These are phyloP conservation scores for Dorcoceras hygrometricum DNA, from an alignment of 257 asterid species.

Conservation along the genomic window DNA sequence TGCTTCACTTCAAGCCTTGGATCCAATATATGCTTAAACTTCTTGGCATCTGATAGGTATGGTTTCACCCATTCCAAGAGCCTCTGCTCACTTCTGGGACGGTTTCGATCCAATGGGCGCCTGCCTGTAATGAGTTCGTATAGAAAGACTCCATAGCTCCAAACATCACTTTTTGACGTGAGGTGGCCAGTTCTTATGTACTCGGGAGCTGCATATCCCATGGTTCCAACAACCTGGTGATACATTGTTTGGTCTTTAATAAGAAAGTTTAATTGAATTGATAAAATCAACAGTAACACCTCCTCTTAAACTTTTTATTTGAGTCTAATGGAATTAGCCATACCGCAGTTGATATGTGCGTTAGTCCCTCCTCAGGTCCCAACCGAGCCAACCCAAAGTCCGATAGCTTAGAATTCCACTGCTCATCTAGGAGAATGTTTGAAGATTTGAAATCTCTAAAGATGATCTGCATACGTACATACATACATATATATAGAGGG, in stretches of 20 bases:
- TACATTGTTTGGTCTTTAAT: background rate
- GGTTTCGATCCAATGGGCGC: constrained; percentile 77
- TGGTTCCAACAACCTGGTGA: constrained; percentile 83
- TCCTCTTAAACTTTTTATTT: too few relatives aligned
- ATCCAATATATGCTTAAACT: constrained; percentile 74
- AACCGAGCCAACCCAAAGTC: constrained; percentile 73
- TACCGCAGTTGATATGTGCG: constrained; percentile 72
- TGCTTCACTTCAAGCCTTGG: constrained; percentile 70
- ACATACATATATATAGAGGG: background rate
- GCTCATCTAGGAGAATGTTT: constrained; percentile 60
- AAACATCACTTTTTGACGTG: constrained; percentile 83
- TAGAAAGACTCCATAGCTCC: constrained; percentile 94
- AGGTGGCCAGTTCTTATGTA: constrained; percentile 90
- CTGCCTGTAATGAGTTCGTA: constrained; percentile 92
- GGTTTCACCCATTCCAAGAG: constrained; percentile 86
- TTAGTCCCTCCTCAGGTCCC: constrained; percentile 67
- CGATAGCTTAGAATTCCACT: constrained; percentile 69
- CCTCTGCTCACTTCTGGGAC: constrained; percentile 83
- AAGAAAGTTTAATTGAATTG: background rate
- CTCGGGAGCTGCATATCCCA: constrained; percentile 98
- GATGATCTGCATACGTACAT: constrained; percentile 42
- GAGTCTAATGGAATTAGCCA: constrained; percentile 9
- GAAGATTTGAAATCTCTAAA: constrained; percentile 69
- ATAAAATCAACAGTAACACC: background rate
- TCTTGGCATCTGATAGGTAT: constrained; percentile 67